These are phyloP conservation scores for Rhodotorula sp. DNA, from an alignment of 1,284 basidiomycete species.

Conservation along the genomic window DNA sequence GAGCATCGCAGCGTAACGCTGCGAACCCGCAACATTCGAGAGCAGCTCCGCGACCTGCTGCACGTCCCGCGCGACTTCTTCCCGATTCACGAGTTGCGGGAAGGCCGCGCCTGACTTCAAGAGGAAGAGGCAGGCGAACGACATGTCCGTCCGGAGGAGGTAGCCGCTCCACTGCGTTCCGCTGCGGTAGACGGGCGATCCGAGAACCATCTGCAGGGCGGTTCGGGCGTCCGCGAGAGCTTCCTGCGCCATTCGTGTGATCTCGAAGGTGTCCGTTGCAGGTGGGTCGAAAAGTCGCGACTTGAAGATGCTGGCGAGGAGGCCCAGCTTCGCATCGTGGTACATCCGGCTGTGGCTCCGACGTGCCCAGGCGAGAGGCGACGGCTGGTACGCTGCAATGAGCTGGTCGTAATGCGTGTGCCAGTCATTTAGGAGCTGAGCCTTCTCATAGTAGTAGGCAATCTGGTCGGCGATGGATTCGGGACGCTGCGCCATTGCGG, in stretches of 20 bases:
- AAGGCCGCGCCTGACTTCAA: conserved; percentile 14
- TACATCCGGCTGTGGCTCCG: conserved; percentile 16
- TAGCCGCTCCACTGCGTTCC: conserved; percentile 15
- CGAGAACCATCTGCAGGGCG: conserved; percentile 14
- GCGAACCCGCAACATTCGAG: conserved; percentile 11
- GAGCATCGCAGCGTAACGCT: conserved; percentile 14
- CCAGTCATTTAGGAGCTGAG: conserved; percentile 8
- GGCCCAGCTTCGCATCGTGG: conserved; percentile 21
- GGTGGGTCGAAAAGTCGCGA: conserved; percentile 15
- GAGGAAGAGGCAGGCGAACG: conserved; percentile 25
- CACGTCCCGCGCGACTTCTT: conserved; percentile 17
- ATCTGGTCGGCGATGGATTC: conserved; percentile 5
- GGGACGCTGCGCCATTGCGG: neutral
- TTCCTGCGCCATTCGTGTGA: conserved; percentile 14
- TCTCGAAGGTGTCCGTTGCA: neutral
- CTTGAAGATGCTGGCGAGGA: conserved; percentile 11
- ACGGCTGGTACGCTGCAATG: conserved; percentile 7
- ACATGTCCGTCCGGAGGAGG: conserved; percentile 26
- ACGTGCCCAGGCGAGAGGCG: conserved; percentile 22
- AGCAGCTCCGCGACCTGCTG: conserved; percentile 15
- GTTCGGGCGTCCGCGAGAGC: conserved; percentile 9
- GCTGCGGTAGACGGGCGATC: conserved; percentile 15
- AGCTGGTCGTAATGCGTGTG: conserved; percentile 19
- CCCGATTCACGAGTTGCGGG: conserved; percentile 18
- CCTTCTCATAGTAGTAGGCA: conserved; percentile 13